Evolutionary conservation across 257 asterid genomes (phyloP).

Genomic region (Solanum virginianum): DNA sequence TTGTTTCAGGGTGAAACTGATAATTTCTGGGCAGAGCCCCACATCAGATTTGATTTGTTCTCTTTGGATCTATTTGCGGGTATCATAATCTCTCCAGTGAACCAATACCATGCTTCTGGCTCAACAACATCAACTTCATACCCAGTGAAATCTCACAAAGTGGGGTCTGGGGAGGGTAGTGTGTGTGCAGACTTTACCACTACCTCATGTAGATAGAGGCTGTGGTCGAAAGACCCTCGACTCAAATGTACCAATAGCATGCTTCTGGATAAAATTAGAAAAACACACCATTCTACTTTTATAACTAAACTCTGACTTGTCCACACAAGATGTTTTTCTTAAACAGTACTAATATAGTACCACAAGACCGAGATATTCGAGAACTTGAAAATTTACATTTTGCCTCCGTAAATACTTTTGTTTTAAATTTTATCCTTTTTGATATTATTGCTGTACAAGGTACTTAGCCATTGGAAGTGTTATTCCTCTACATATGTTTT

Average conservation of each 20-base stretch:
- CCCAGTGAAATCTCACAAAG: no score
- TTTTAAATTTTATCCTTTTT: background rate
- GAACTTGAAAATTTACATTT: background rate
- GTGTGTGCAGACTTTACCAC: no score
- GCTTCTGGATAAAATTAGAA: background rate
- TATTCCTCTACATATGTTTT: background rate
- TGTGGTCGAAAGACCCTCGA: no score
- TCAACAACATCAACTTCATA: background rate
- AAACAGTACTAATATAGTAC: background rate
- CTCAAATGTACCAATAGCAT: background rate
- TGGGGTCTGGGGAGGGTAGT: no score
- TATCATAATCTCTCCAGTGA: background rate
- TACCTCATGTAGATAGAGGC: no score
- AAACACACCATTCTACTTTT: background rate
- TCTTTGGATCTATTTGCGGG: background rate
- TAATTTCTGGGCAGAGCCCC: background rate
- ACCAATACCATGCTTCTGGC: background rate
- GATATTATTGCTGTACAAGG: background rate
- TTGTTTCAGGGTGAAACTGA: background rate
- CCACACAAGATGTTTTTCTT: background rate
- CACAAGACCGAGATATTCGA: background rate
- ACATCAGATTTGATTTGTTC: background rate
- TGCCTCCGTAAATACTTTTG: background rate
- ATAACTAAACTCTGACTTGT: background rate
- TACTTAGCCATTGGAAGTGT: background rate